Evolutionary conservation across 2,329 filamentous ascomycete genomes (phyloP), one percentile per base, ranked within the genome.

Genomic region (Elsinoe necatrix): DNA sequence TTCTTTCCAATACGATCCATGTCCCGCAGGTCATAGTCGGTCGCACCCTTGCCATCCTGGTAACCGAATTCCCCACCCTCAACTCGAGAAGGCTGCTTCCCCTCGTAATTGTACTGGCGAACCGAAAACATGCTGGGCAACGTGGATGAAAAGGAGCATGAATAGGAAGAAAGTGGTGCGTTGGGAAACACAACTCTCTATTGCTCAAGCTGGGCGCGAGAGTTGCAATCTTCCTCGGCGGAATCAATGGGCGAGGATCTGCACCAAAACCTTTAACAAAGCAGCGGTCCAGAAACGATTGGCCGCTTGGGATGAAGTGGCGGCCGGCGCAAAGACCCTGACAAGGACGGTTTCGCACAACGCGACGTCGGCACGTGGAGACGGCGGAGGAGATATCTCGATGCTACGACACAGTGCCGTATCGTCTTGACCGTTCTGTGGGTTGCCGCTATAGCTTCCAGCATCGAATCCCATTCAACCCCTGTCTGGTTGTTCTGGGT

Each of bases 1-100:
- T 64, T 64, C 57, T 67, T 67, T 8, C 65, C 66, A 56, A 67
- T 56, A 6, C 65, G 62, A 21, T 60, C 59, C 65, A 68, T 68
- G 43, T 68, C 65, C 12, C 48, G 48, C 25, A 55, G 9, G 18
- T 55, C 48, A 23, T 52, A 37, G 12, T 52, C 48, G 31, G 48
- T 52, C 4, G 48, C 48, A 18, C 48, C 48, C 16, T 52, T 52
- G 20, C 27, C 29, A 39, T 52, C 48, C 14, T 52, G 48, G 31
- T 52, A 39, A 31, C 29, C 48, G 25, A 35, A 52, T 20, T 52
- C 48, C 14, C 48, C 48, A 27, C 48, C 48, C 48, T 52, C 48
- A 16, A 52, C 20, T 11, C 48, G n/a, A 6, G 31, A 39, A 27
- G 29, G 25, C 31, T 52, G 48, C 48, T 52, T 52, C 16, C 48